Evolutionary conservation across 257 asterid genomes (phyloP), one percentile per base, ranked within the genome.

Genomic region (Solanum pennellii): DNA sequence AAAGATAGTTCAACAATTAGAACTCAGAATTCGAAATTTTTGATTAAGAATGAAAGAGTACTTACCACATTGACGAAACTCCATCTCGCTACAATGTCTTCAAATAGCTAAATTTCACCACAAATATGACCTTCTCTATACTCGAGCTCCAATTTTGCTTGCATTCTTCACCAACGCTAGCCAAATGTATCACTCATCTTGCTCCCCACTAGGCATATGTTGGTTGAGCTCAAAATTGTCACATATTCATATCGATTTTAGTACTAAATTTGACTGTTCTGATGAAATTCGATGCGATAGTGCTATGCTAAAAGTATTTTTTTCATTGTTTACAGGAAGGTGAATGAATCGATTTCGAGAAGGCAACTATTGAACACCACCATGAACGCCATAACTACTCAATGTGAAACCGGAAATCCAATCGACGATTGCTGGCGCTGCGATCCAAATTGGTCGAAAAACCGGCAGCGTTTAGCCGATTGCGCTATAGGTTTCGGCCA

Each of bases 401-500:
- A 94, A 90, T 96, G 99, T 89, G 94, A 92, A 4, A 94, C 98
- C 23, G 99, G 99, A 12, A 96, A 96, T 90, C 99, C 99, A 37
- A 93, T 96, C 1, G 99, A 96, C 89, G 99, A 96, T 92, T 96
- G 99, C 92, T 96, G 99, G 99, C 94, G 96, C 44, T 96, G 99
- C 87, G 98, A 95, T 88, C 76, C 94, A 33, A 91, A 93, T 75
- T 96, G 98, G 98, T 91, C 92, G 3, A 80, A 86, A 92, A 91
- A 94, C 91, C 98, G 99, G 60, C 96, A 94, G 52, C 93, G 91
- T 12, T 87, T 96, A 3, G 98, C 99, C 1, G 99, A 96, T 84
- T 96, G 98, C 42, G 93, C 91, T 69, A 90, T 96, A 7, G 98
- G 99, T 44, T 96, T 96, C 31, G 98, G 98, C 20, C 92, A 92